Evolutionary conservation across 495 filamentous ascomycete genomes (phyloP).

Genomic region (Niebla homalea): DNA sequence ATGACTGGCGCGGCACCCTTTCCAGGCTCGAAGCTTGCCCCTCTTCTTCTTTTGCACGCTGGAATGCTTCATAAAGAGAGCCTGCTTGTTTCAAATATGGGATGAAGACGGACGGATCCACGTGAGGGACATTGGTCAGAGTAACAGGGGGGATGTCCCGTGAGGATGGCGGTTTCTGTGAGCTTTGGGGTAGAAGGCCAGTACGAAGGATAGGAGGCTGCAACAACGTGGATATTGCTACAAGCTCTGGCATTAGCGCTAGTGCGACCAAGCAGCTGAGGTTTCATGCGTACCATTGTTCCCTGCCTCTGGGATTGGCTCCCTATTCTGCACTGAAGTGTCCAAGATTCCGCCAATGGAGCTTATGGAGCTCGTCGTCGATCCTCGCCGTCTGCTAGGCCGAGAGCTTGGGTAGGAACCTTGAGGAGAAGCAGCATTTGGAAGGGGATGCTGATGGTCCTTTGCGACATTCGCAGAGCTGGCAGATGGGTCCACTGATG

Average conservation of each 20-base stretch:
- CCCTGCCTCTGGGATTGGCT: slow-evolving; percentile 57
- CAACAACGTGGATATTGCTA: slow-evolving; percentile 85
- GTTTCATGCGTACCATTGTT: slow-evolving; percentile 52
- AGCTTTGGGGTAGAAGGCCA: slow-evolving; percentile 62
- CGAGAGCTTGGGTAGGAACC: slow-evolving; percentile 25
- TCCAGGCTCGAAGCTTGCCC: slow-evolving; percentile 35
- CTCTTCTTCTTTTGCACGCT: slow-evolving; percentile 57
- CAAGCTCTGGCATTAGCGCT: neutral
- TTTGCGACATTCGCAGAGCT: slow-evolving; percentile 41
- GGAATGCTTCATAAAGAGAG: slow-evolving; percentile 67
- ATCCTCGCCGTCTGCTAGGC: slow-evolving; percentile 53
- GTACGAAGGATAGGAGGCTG: slow-evolving; percentile 85
- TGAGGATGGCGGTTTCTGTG: slow-evolving; percentile 72
- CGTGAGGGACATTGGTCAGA: slow-evolving; percentile 74
- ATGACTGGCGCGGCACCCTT: slow-evolving; percentile 7
- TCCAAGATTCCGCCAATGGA: slow-evolving; percentile 70
- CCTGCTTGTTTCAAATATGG: slow-evolving; percentile 75
- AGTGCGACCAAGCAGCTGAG: neutral
- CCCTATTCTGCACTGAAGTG: slow-evolving; percentile 38
- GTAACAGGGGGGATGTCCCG: slow-evolving; percentile 91
- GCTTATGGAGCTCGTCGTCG: slow-evolving; percentile 73
- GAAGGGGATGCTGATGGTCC: slow-evolving; percentile 46
- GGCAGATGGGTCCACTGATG: slow-evolving; percentile 54
- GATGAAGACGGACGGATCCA: slow-evolving; percentile 67
- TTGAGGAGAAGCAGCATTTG: slow-evolving; percentile 30